A percentile compares a stretch with the other conserved stretches of the same genome.
phyloP scores from a whole-genome alignment of 441 rosid species.

The Populus hybrid region DNA sequence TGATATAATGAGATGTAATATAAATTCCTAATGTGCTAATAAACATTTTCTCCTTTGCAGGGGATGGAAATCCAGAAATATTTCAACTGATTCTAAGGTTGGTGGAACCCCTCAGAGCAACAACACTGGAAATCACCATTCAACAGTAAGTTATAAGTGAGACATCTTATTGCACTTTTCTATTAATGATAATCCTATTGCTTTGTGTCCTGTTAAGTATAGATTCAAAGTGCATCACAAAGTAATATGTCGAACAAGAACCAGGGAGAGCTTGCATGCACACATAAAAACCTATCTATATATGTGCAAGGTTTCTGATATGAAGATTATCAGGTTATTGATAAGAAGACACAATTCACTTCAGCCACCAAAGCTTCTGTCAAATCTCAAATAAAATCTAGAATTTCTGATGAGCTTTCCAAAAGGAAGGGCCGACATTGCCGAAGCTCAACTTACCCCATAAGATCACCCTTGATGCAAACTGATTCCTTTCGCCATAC shows the following conservation, averaged over 20 bases:
- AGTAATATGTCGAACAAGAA: not conserved
- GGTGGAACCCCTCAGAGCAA: constrained; percentile 10
- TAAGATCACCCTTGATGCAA: constrained; percentile 18
- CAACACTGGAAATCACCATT: constrained; percentile 19
- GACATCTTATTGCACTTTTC: not conserved
- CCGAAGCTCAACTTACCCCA: constrained; percentile 47
- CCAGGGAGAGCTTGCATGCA: not conserved
- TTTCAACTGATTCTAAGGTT: constrained; percentile 6
- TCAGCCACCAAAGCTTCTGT: constrained; percentile 44
- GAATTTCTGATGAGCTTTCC: constrained; percentile 47
- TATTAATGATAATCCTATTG: not conserved
- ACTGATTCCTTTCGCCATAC: constrained; percentile 26
- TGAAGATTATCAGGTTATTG: constrained; percentile 38
- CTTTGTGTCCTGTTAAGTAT: no score
- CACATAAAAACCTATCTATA: not conserved
- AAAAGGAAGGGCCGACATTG: constrained; percentile 51
- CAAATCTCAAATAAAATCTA: constrained; percentile 53
- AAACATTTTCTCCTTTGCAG: constrained; percentile 23
- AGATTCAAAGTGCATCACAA: not conserved
- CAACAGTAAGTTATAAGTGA: constrained; percentile 31
- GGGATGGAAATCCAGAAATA: constrained; percentile 23
- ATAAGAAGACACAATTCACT: constrained; percentile 27
- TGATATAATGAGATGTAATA: not conserved
- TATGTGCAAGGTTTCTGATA: constrained; percentile 15
- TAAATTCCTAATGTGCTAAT: not conserved